Conservation (phyloP, 345 rosid genomes). For the Rhizophora mangle region DNA sequence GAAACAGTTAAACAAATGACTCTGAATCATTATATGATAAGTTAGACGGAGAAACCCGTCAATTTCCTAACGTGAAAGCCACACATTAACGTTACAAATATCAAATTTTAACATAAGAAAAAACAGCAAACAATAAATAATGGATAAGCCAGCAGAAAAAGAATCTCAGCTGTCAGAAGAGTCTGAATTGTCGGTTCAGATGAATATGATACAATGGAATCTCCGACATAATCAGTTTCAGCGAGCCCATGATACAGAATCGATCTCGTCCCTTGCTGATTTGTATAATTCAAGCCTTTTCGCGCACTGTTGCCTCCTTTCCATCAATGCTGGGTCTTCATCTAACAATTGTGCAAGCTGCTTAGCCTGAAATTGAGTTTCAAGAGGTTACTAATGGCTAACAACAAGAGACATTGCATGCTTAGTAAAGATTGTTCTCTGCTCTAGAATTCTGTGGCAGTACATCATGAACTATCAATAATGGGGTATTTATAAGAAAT, state of each 20-base stretch:
- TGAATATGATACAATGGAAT: constrained; percentile 1
- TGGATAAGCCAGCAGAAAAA: neutral
- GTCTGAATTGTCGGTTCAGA: neutral
- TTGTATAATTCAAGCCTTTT: constrained; percentile 40
- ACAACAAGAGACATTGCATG: neutral
- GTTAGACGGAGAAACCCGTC: too few relatives aligned
- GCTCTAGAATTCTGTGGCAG: too few relatives aligned
- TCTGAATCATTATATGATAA: too few relatives aligned
- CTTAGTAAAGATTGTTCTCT: too few relatives aligned
- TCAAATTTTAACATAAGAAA: neutral
- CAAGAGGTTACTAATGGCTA: neutral
- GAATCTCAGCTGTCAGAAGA: neutral
- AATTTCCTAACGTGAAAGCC: too few relatives aligned
- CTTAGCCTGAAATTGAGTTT: constrained; percentile 24
- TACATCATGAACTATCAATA: too few relatives aligned
- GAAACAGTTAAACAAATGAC: too few relatives aligned
- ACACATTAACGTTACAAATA: too few relatives aligned
- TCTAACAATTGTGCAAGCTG: constrained; percentile 33
- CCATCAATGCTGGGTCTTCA: constrained; percentile 44
- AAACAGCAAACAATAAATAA: neutral
- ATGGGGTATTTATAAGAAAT: neutral
- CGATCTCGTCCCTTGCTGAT: constrained; percentile 41
- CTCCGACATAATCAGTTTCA: neutral
- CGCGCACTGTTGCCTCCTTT: constrained; percentile 35
- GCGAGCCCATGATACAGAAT: constrained; percentile 39